Conservation (phyloP, 305 asterid species). For the Fraxinus xanthoxyloides region DNA sequence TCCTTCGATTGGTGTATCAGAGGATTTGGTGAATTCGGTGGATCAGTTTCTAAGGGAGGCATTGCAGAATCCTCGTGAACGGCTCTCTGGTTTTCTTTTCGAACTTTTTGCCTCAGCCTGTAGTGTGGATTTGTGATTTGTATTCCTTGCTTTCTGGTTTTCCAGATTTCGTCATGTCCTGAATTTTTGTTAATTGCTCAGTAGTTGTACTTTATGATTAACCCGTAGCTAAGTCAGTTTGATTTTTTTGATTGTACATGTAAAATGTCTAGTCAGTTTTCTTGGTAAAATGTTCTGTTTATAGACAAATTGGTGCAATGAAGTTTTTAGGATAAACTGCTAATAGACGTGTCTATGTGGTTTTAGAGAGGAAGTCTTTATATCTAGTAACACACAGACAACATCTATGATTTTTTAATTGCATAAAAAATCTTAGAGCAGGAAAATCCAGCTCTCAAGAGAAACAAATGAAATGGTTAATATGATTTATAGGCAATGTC, state of each 20-base stretch:
- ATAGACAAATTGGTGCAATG: neutral
- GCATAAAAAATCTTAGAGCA: neutral
- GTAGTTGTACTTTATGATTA: neutral
- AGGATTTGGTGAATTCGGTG: constrained; percentile 65
- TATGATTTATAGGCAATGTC: neutral
- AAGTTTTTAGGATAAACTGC: neutral
- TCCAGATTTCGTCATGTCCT: neutral
- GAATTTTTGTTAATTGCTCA: neutral
- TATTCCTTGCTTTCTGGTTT: neutral
- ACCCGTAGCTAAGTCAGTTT: neutral
- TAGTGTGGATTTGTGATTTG: neutral
- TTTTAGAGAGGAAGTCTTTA: neutral
- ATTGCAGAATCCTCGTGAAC: constrained; percentile 96
- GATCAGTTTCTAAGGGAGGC: constrained; percentile 97
- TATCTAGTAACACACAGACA: neutral
- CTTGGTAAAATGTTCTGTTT: neutral
- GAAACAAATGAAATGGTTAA: neutral
- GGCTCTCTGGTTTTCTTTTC: constrained; percentile 67
- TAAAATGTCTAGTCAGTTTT: neutral
- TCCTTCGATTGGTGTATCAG: constrained; percentile 34
- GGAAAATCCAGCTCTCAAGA: neutral
- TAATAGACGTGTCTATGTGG: neutral
- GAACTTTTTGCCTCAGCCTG: neutral
- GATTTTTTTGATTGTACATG: neutral
- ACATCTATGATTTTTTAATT: neutral